Conservation (phyloP, 257 asterid species). For the Scutellaria galericulata region DNA sequence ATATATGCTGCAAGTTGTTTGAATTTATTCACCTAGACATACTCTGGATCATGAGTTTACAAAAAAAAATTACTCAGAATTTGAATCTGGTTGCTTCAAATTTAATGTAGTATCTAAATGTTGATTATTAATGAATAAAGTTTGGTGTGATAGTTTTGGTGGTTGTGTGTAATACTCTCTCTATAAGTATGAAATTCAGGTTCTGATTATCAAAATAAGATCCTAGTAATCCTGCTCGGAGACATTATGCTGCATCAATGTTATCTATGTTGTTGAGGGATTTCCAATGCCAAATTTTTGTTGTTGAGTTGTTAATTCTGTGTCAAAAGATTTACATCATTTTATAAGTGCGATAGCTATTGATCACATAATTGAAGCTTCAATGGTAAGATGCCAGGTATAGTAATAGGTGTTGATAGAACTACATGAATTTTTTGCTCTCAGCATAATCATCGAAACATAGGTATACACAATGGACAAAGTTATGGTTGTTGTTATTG, state of each 20-base stretch:
- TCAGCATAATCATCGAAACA: background rate
- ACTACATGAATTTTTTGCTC: background rate
- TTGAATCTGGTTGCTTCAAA: background rate
- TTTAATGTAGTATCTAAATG: background rate
- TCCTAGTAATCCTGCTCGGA: background rate
- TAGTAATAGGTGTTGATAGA: background rate
- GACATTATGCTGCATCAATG: background rate
- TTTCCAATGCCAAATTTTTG: constrained; percentile 1
- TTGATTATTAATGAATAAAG: constrained; percentile 2
- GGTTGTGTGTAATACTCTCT: background rate
- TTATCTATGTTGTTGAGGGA: background rate
- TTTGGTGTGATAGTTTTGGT: background rate
- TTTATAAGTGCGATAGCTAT: background rate
- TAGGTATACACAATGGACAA: background rate
- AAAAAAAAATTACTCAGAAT: background rate
- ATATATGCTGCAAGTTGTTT: background rate
- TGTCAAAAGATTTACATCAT: background rate
- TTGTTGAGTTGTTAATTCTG: constrained; percentile 1
- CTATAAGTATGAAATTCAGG: background rate
- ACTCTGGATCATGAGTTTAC: background rate
- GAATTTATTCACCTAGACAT: background rate
- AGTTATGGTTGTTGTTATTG: background rate
- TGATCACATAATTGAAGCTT: constrained; percentile 5
- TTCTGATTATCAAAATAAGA: background rate
- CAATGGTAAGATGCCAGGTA: background rate